Evolutionary conservation across 371 early-diverging fungal species (phyloP).

Genomic region (Syncephalis fuscata): DNA sequence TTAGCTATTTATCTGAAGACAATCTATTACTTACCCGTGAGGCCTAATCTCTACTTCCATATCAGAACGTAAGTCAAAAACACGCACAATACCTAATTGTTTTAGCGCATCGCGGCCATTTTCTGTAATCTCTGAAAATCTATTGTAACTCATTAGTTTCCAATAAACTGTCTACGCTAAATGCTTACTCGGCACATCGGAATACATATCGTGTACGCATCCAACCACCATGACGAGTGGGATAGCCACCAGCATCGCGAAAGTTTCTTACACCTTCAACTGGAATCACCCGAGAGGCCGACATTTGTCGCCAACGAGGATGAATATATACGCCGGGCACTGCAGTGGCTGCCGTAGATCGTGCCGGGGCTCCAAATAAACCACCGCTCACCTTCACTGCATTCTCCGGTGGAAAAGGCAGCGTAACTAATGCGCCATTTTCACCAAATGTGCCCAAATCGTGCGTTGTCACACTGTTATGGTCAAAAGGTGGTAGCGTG

Average conservation of each 20-base stretch:
- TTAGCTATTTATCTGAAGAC: background rate
- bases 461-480: no score
- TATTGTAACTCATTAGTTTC: conserved; percentile 64
- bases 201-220: conserved; percentile 23
- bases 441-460: no score
- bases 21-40: conserved; percentile 19
- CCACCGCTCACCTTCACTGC: background rate
- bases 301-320: background rate
- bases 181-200: conserved; percentile 23
- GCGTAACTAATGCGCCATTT: no score
- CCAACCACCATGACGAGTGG: conserved; percentile 12
- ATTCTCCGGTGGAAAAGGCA: no score
- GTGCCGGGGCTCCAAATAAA: background rate
- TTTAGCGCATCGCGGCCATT: conserved; percentile 24
- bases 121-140: conserved; percentile 22
- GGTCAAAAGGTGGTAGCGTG: background rate
- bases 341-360: background rate
- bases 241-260: conserved; percentile 33
- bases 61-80: conserved; percentile 35
- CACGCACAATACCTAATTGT: conserved; percentile 24
- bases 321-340: no score
- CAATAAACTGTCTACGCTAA: conserved; percentile 60
- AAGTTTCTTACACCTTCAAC: conserved; percentile 38
- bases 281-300: conserved; percentile 16
- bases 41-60: conserved; percentile 28